Base-by-base conservation (phyloP, 352 stramenopile species). In the Thalassiosira mediterranea region DNA sequence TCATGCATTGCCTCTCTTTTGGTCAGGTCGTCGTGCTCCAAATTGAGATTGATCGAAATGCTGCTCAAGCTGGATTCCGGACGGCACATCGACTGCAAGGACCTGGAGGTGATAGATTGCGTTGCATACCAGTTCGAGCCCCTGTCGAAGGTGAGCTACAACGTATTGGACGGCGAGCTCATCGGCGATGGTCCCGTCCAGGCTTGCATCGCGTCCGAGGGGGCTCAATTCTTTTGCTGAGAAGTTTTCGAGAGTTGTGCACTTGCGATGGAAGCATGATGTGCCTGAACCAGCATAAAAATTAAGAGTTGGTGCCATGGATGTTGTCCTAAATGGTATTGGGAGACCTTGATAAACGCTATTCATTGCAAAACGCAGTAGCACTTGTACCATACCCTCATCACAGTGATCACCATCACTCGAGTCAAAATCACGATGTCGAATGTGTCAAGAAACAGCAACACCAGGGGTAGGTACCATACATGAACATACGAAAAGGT, bases 121-220 rank as follows among this genome's bases (percentile, higher is more conserved):
- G 64, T 72, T 19, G 86, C 88, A 1, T 92, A 86, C 74, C 73
- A 86, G 10, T 66, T 94, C 15, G 85, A 92, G 68, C 74, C 83
- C n/a, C 47, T 85, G 4, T 78, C 31, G n/a, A 23, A 74, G 10
- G 81, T 76, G 34, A 88, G 79, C 8, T 83, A 84, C 59, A 90
- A 92, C 72, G 80, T 88, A 66, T 52, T 94, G 42, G 88, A 94
- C 69, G 88, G 88, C 29, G 88, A 94, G 75, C 64, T 90, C 23
- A 76, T 93, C 46, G 81, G 90, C 65, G 17, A 72, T 37, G 88
- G 88, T 38, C 69, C 78, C 4, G 71, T 93, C 47, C 88, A 93
- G 72, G 88, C 58, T 31, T 10, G 68, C 10, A 67, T 91, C 17
- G 48, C 84, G 19, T 76, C 64, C 17, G 21, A n/a, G 29, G 66